Conservation (phyloP, 768 basidiomycete genomes). For the Rhodotorula babjevae region DNA sequence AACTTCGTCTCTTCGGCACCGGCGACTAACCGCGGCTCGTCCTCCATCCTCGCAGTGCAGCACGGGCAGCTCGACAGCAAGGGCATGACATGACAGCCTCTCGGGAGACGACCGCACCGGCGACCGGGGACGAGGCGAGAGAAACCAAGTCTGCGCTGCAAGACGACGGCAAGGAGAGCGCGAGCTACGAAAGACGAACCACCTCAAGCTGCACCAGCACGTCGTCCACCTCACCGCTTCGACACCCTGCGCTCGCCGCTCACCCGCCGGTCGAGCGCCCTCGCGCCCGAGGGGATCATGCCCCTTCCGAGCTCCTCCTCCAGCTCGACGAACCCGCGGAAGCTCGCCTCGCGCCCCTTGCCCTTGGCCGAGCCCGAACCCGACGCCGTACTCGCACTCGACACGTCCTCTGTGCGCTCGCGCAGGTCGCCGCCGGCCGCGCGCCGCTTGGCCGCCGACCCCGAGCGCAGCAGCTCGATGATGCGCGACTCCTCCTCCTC, state of each 20-base stretch:
- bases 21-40: too few species aligned
- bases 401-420: neutral
- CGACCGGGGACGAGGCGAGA: too few species aligned
- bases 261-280: conserved; percentile 21
- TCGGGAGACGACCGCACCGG: too few species aligned
- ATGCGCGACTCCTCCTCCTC: conserved; percentile 36
- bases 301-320: neutral
- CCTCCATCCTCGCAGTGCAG: too few species aligned
- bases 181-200: neutral
- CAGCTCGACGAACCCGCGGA: conserved; percentile 10
- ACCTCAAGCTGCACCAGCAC: too few species aligned
- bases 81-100: too few species aligned
- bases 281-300: conserved; percentile 7
- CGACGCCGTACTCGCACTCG: neutral
- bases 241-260: conserved; percentile 11
- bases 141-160: too few species aligned
- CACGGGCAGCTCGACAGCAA: too few species aligned
- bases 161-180: too few species aligned
- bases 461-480: conserved; percentile 15
- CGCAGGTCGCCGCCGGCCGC: conserved; percentile 20
- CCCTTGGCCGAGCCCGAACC: neutral
- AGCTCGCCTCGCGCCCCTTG: neutral
- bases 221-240: neutral
- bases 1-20: too few species aligned
- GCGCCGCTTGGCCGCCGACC: conserved; percentile 9